Base-by-base conservation (phyloP, 1,284 basidiomycete species). In the Ganoderma lingzhi region DNA sequence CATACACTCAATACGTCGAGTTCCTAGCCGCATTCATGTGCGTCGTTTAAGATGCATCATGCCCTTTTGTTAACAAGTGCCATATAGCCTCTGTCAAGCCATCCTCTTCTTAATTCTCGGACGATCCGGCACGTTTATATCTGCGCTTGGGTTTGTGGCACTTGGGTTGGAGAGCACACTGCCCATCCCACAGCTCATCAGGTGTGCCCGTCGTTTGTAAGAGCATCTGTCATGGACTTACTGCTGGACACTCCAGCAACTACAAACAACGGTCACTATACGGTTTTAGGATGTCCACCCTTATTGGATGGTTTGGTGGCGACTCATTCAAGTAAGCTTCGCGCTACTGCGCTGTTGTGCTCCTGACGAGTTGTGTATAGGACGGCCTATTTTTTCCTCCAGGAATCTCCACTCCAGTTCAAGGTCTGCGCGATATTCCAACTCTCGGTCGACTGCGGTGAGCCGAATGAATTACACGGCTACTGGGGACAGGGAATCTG, bases 1-100 rank as follows among this genome's bases (percentile, higher is more conserved):
- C 84, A 17, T 96, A 94, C 77, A 81, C 86, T 1, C 90, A 93
- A 75, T 92, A 96, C 77, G 83, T 96, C 66, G 92, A 96, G 77
- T 96, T 94, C 79, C 84, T 96, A 62, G 90, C 90, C n/a, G 90
- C 88, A 14, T 85, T 93, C 72, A 90, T 94, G 93, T 94, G 73
- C 62, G 84, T 80, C 30, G 39, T n/a, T 56, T n/a, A 17, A 41
- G 6, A 17, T 42, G 53, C 23, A 39, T 19, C 37, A 28, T n/a
- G 37, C 14, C 4, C 15, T 2, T 30, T 30, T 28, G 30, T 48
- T 78, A 61, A 75, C 72, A 44, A 39, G 61, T n/a, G 19, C 64
- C 69, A 28, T 67, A 19, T 65, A 94, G 93, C 72, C 82, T 94
- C 60, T 88, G 88, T 73, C 87, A 89, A 73, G 86, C 91, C 5